Base-by-base conservation (phyloP, 805 yeast genomes). In the Scheffersomyces stipitis region DNA sequence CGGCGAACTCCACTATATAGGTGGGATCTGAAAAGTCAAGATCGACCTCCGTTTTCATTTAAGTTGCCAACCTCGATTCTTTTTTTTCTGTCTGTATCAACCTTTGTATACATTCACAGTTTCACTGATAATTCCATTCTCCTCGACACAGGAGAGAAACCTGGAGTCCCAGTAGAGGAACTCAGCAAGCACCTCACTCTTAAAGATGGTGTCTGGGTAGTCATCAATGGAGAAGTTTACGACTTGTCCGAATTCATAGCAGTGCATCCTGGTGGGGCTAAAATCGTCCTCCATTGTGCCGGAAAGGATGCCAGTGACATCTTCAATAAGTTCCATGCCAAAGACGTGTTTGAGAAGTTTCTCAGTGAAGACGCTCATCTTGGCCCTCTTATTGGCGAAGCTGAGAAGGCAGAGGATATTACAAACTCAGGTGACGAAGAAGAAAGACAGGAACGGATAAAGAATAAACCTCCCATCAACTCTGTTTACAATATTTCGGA, bases 271-370 rank as follows among this genome's bases (percentile, higher is more conserved):
- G 83, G 82, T 15, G 83, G 83, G n/a, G 29, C 42, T 4, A 18
- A 26, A 3, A 40, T 46, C 20, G 40, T 46, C 20, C 28, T 35
- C 20, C 33, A 36, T 30, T 46, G 45, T 32, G 48, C 51, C 7
- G 93, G 93, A 10, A 79, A 75, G 41, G 88, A 85, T 50, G 81
- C 76, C 4, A 64, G 76, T 18, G 38, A 41, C 15, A 60, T 54
- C 17, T 58, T 58, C 41, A 62, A 62, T 51, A 63, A 68, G 46
- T 67, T 66, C 53, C 80, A 74, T 51, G 44, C 58, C 2, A 37
- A 37, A 15, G 46, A 47, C 10, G 50, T 51, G 16, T 38, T 57
- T 15, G 46, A 46, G 12, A 50, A 46, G 35, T 43, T 44, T 33
- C 40, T 56, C 7, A 38, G 49, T 6, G 46, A 43, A 5, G 52